Conservation (phyloP, 345 rosid genomes). For the Excoecaria cochinchinensis region DNA sequence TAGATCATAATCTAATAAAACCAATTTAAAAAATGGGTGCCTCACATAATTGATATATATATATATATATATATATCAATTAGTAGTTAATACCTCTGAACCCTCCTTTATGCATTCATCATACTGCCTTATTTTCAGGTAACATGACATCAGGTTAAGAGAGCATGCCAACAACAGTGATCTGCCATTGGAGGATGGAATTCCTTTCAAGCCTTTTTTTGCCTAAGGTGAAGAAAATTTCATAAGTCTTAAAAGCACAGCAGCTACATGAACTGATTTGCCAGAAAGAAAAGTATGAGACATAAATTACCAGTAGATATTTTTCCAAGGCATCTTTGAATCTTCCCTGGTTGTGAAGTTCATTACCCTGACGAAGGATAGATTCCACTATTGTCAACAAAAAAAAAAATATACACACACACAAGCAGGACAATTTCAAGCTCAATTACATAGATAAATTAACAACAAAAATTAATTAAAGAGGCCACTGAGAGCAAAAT, state of each 20-base stretch:
- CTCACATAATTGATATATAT: neutral
- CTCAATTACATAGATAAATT: neutral
- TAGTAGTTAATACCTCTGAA: constrained; percentile 59
- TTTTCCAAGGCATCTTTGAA: constrained; percentile 68
- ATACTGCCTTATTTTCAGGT: constrained; percentile 70
- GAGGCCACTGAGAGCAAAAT: neutral
- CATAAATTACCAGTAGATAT: constrained; percentile 67
- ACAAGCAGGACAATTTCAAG: neutral
- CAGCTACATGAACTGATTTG: neutral
- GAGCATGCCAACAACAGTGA: constrained; percentile 76
- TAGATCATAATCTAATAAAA: neutral
- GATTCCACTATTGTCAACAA: constrained; percentile 7
- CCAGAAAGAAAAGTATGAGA: neutral
- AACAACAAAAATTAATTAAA: neutral
- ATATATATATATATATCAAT: too few species aligned
- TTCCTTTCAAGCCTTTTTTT: constrained; percentile 70
- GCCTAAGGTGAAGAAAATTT: constrained; percentile 47
- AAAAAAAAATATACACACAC: too few species aligned
- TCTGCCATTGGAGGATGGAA: constrained; percentile 57
- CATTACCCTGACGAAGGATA: constrained; percentile 65
- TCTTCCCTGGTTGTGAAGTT: constrained; percentile 76
- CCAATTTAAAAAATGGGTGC: neutral
- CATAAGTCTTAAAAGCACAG: constrained; percentile 11
- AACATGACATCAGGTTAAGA: constrained; percentile 95
- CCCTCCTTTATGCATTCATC: constrained; percentile 80